Percentiles rank a stretch among this genome's conserved stretches.
These are phyloP conservation scores for Mortierella sp. DNA, from an alignment of 371 early-diverging fungal species.

Conservation along the genomic window DNA sequence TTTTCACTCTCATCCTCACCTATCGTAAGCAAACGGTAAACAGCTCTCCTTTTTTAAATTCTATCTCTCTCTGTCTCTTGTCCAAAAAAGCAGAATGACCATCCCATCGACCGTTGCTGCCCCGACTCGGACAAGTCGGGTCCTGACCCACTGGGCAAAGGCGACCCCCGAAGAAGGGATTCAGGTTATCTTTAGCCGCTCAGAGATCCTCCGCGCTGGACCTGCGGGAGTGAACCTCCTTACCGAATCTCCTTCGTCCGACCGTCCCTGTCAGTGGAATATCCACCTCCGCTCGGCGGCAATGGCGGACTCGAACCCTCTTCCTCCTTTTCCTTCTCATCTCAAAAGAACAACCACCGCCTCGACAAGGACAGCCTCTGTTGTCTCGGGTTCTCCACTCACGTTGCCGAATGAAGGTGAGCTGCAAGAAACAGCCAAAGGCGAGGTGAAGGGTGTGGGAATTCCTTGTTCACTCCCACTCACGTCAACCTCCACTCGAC, in stretches of 20 bases:
- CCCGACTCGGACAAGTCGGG: neutral
- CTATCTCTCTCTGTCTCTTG: no score
- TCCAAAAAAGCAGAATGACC: no score
- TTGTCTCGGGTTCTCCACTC: neutral
- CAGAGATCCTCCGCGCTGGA: conserved; percentile 9
- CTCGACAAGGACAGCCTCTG: neutral
- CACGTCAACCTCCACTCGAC: no score
- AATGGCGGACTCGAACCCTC: conserved; percentile 1
- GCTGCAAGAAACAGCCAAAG: no score
- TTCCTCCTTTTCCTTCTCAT: neutral
- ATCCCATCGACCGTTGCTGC: no score
- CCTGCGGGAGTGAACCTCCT: conserved; percentile 14
- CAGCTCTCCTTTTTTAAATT: no score
- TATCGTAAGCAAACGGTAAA: no score
- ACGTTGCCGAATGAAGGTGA: no score
- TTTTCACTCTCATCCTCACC: no score
- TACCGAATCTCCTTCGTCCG: conserved; percentile 18
- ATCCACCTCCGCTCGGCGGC: conserved; percentile 18
- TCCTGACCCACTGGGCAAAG: conserved; percentile 38
- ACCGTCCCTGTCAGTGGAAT: conserved; percentile 37
- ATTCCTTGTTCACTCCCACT: no score
- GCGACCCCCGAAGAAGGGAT: conserved; percentile 45
- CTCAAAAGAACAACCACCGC: neutral
- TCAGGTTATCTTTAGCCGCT: conserved; percentile 24
- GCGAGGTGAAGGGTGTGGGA: no score